Percentiles rank a stretch among this genome's conserved stretches.
Evolutionary conservation across 2,329 filamentous ascomycete genomes (phyloP).

Genomic region (Clarireedia paspali): DNA sequence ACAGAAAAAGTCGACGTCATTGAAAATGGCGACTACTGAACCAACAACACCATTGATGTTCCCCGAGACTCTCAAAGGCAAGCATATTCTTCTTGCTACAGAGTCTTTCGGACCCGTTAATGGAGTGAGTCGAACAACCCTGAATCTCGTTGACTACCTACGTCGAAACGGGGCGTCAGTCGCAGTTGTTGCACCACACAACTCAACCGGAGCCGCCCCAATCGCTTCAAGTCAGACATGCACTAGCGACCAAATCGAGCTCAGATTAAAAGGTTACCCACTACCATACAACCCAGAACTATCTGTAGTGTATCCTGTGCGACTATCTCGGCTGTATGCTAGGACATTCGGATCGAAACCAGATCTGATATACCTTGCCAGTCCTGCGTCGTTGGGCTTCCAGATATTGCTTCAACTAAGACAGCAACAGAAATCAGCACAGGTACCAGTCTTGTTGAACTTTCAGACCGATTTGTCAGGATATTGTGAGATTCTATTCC

Average conservation of each 20-base stretch:
- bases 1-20: background rate
- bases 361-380: constrained; percentile 63
- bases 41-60: constrained; percentile 23
- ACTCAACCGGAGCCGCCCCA: constrained; percentile 34
- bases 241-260: constrained; percentile 36
- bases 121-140: constrained; percentile 63
- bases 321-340: constrained; percentile 52
- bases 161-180: constrained; percentile 56
- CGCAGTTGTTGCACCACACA: constrained; percentile 56
- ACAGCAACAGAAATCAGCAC: constrained; percentile 45
- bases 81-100: constrained; percentile 58
- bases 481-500: constrained; percentile 64
- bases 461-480: constrained; percentile 66
- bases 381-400: constrained; percentile 61
- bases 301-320: constrained; percentile 61
- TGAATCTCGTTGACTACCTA: constrained; percentile 61
- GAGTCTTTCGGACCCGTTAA: constrained; percentile 68
- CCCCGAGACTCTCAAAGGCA: constrained; percentile 44
- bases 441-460: constrained; percentile 57
- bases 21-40: background rate
- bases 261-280: constrained; percentile 56
- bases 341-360: constrained; percentile 51
- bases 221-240: constrained; percentile 17
- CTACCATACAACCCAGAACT: constrained; percentile 66
- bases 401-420: constrained; percentile 63